Evolutionary conservation across 441 rosid genomes (phyloP).

Genomic region (Jatropha podagrica): DNA sequence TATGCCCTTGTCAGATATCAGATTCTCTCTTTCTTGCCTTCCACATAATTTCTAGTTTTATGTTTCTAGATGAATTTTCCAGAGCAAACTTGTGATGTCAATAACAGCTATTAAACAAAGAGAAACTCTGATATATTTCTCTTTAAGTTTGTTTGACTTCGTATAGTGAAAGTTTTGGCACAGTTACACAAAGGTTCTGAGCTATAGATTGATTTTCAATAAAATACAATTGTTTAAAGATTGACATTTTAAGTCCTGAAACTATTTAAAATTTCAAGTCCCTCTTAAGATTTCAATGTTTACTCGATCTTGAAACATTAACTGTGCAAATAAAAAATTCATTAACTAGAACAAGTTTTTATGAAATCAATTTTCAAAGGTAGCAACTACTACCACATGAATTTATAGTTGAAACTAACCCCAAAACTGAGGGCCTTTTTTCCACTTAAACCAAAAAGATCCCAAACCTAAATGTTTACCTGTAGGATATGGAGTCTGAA

Average conservation of each 20-base stretch:
- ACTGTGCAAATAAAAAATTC: background rate
- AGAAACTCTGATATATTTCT: background rate
- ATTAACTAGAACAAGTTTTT: background rate
- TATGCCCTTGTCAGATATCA: no score
- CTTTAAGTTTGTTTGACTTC: background rate
- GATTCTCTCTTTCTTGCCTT: background rate
- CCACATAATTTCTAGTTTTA: constrained; percentile 6
- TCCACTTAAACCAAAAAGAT: background rate
- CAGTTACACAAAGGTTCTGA: background rate
- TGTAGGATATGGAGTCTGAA: constrained; percentile 76
- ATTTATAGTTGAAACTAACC: background rate
- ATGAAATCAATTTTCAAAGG: background rate
- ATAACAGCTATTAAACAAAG: background rate
- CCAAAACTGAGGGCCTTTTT: background rate
- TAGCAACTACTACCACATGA: background rate
- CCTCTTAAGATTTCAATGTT: background rate
- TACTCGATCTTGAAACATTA: no score
- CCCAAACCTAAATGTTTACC: constrained; percentile 33
- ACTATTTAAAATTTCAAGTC: background rate
- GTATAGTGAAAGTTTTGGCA: background rate
- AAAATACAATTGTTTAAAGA: background rate
- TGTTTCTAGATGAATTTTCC: background rate
- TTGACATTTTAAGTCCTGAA: background rate
- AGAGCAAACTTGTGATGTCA: background rate
- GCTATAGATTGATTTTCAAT: background rate